Conservation (phyloP, 345 rosid genomes). For the Viola odorata region DNA sequence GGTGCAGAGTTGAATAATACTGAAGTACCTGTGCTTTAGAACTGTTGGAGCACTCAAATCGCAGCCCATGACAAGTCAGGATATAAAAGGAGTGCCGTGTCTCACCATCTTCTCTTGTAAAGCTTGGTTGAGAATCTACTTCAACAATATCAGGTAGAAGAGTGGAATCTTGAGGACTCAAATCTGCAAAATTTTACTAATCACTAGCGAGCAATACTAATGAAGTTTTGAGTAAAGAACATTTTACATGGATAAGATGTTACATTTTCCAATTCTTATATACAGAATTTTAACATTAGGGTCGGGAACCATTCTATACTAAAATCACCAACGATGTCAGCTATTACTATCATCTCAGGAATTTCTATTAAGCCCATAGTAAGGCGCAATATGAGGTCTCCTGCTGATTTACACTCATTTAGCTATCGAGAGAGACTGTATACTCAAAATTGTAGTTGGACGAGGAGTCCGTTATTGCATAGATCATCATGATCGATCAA, state of each 20-base stretch:
- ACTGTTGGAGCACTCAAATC: conserved; percentile 70
- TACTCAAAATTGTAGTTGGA: no score
- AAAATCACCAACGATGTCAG: not conserved
- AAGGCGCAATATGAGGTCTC: no score
- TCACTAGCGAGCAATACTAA: conserved; percentile 3
- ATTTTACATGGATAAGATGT: no score
- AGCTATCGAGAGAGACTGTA: not conserved
- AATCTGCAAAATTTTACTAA: conserved; percentile 46
- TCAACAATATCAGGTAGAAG: conserved; percentile 75
- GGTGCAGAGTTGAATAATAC: not conserved
- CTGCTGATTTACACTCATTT: no score
- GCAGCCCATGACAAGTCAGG: conserved; percentile 69
- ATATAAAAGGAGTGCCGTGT: conserved; percentile 56
- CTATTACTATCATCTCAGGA: no score
- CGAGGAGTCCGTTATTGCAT: no score
- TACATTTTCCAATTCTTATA: no score
- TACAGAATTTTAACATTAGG: no score
- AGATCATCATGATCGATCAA: no score
- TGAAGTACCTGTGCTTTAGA: conserved; percentile 62
- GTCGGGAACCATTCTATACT: no score
- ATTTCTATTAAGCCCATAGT: no score
- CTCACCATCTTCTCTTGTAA: conserved; percentile 59
- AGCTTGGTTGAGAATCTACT: conserved; percentile 62
- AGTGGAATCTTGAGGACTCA: conserved; percentile 92
- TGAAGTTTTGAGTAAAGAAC: not conserved